These are phyloP conservation scores for Epichloe bromicola DNA, from an alignment of 2,329 filamentous ascomycete genomes.

Conservation along the genomic window DNA sequence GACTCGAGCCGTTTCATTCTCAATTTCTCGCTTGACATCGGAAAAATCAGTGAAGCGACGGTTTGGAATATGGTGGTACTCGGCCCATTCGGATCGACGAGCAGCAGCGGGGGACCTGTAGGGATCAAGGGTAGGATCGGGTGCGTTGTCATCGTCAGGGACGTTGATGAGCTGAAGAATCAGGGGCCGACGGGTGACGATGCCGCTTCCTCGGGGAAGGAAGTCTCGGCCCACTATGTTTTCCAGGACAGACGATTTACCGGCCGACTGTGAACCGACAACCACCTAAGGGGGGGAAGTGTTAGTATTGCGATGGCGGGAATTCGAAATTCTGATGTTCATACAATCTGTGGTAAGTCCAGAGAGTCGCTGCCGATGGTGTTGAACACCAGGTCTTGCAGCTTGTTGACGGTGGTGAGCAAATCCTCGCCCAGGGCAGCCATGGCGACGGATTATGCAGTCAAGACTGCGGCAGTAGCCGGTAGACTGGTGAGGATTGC, in stretches of 20 bases:
- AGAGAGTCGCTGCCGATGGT: constrained; percentile 98
- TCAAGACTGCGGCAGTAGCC: constrained; percentile 1
- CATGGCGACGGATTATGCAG: constrained; percentile 42
- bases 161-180: constrained; percentile 98
- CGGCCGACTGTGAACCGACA: constrained; percentile 94
- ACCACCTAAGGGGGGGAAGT: constrained; percentile 55
- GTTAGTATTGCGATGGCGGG: constrained; percentile 3
- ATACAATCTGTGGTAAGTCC: constrained; percentile 94
- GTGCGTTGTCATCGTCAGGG: constrained; percentile 56
- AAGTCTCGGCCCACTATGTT: constrained; percentile 98
- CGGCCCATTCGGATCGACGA: constrained; percentile 65
- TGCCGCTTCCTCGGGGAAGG: constrained; percentile 87
- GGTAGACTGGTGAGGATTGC: not conserved
- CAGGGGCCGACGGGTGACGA: constrained; percentile 85
- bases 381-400: constrained; percentile 98
- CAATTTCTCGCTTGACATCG: constrained; percentile 91
- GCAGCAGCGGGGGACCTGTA: constrained; percentile 67
- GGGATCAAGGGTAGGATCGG: constrained; percentile 52
- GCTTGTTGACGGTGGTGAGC: constrained; percentile 89
- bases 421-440: constrained; percentile 91
- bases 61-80: constrained; percentile 91
- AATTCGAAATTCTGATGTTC: constrained; percentile 16
- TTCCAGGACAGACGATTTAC: constrained; percentile 96
- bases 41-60: constrained; percentile 82
- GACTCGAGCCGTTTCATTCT: constrained; percentile 89